These are phyloP conservation scores for Phragmites australis DNA, from an alignment of 176 grass and related monocot species.

Conservation along the genomic window DNA sequence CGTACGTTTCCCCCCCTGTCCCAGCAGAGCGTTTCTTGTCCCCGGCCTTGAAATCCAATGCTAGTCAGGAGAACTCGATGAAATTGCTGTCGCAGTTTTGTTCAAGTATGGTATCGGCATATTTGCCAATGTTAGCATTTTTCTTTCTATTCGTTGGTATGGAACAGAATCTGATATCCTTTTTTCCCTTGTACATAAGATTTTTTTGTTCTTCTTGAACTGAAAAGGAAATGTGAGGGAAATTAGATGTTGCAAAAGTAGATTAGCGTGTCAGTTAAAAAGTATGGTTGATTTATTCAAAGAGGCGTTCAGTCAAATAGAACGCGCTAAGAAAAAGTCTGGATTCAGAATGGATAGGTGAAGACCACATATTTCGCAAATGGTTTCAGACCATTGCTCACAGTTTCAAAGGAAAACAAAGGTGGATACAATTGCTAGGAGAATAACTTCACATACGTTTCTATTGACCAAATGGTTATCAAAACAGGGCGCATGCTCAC, in stretches of 20 bases:
- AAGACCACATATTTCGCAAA: not conserved
- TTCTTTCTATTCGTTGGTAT: not conserved
- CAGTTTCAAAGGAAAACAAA: slow-evolving; percentile 7
- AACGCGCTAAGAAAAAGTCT: not conserved
- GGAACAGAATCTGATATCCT: too few species aligned
- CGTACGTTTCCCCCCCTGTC: not conserved
- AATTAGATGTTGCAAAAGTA: not conserved
- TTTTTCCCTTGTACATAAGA: not conserved
- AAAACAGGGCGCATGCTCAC: not conserved
- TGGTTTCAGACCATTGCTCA: not conserved
- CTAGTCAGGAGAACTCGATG: too few species aligned
- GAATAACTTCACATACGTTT: not conserved
- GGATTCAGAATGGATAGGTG: not conserved
- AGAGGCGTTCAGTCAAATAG: slow-evolving; percentile 19
- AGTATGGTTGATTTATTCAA: not conserved
- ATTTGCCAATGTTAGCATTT: not conserved
- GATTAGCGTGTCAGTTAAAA: not conserved
- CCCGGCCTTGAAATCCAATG: not conserved
- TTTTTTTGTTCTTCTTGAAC: not conserved
- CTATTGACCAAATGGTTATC: not conserved
- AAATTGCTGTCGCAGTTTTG: too few species aligned
- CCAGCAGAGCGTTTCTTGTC: not conserved
- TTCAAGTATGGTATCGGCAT: not conserved
- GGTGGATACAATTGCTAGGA: not conserved
- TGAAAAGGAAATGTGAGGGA: not conserved